Conservation (phyloP, 768 basidiomycete genomes). For the Tremella yokohamensis region DNA sequence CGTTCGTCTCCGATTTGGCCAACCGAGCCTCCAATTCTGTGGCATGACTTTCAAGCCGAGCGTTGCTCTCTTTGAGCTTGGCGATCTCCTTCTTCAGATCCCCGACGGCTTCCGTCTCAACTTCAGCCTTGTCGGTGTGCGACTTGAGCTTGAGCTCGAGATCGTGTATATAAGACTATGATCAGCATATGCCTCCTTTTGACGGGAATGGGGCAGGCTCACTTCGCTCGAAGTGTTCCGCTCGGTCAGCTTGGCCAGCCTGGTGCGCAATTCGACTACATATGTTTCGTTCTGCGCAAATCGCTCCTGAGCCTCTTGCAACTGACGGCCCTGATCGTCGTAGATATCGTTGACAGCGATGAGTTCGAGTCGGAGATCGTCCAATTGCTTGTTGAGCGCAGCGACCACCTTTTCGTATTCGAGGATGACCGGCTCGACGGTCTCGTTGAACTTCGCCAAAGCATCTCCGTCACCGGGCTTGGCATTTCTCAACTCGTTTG, state of each 20-base stretch:
- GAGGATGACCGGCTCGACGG: conserved; percentile 83
- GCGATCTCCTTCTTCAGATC: conserved; percentile 80
- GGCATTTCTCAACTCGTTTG: conserved; percentile 32
- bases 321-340: conserved; percentile 82
- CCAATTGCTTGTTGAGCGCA: conserved; percentile 65
- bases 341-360: conserved; percentile 84
- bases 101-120: conserved; percentile 71
- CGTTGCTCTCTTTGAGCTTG: conserved; percentile 71
- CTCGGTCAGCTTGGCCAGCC: conserved; percentile 78
- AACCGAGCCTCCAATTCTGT: conserved; percentile 79
- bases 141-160: conserved; percentile 85
- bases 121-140: conserved; percentile 72
- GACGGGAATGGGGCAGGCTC: conserved; percentile 34
- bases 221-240: conserved; percentile 90
- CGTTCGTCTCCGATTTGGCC: conserved; percentile 48
- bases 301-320: conserved; percentile 55
- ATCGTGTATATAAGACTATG: conserved; percentile 84
- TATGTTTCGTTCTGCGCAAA: conserved; percentile 69
- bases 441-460: conserved; percentile 49
- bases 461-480: conserved; percentile 35
- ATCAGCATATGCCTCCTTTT: conserved; percentile 18
- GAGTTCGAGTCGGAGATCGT: conserved; percentile 35
- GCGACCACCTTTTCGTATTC: conserved; percentile 97
- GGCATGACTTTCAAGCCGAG: conserved; percentile 71
- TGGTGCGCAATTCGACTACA: conserved; percentile 74